phyloP scores from a whole-genome alignment of 306 rosid species.

The Macrotyloma uniflorum region DNA sequence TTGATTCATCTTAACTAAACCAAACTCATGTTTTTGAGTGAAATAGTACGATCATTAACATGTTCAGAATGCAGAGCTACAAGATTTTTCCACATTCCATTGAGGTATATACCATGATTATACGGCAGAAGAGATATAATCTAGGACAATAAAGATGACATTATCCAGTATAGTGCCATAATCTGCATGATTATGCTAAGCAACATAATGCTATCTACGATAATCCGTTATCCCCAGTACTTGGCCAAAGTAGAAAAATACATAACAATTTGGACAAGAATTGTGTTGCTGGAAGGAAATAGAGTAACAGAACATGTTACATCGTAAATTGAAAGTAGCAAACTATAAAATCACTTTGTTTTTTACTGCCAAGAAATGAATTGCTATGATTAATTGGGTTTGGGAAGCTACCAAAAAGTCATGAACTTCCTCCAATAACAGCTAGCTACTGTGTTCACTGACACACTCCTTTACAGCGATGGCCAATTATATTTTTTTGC shows the following conservation, averaged over 20 bases:
- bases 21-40: neutral
- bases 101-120: neutral
- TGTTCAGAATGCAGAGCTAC: neutral
- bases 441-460: neutral
- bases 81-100: neutral
- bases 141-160: neutral
- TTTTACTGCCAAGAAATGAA: neutral
- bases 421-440: neutral
- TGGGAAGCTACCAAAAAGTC: neutral
- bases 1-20: neutral
- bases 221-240: too few species aligned
- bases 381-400: neutral
- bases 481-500: neutral
- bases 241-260: too few species aligned
- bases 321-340: neutral
- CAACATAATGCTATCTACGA: too few species aligned
- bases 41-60: neutral
- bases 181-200: neutral
- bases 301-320: neutral
- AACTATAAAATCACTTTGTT: neutral
- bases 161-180: neutral
- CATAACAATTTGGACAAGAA: too few species aligned
- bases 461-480: conserved; percentile 17
- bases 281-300: neutral
- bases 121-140: neutral